Percentiles rank a stretch among this genome's conserved stretches.
These are phyloP conservation scores for Aspergillus sp. DNA, from an alignment of 2,329 filamentous ascomycete genomes.

Conservation along the genomic window DNA sequence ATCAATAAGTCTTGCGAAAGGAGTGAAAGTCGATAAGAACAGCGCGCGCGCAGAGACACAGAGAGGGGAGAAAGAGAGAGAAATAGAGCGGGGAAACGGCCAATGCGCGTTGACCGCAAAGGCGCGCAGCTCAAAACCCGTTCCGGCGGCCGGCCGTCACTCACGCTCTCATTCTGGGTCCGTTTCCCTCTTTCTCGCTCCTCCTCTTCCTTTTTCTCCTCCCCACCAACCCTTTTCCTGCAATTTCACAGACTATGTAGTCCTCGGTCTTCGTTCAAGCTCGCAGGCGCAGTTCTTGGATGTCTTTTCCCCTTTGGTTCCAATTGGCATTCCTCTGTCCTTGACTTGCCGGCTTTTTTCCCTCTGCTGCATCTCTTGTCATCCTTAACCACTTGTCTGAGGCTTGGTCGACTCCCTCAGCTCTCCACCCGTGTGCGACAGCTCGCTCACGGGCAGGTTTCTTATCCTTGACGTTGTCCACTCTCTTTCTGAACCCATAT, in stretches of 20 bases:
- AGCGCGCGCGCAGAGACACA: background rate
- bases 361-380: conserved; percentile 17
- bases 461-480: conserved; percentile 12
- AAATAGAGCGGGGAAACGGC: conserved; percentile 14
- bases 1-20: background rate
- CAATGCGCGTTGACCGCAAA: conserved; percentile 14
- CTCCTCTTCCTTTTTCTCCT: conserved; percentile 32
- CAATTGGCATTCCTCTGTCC: conserved; percentile 29
- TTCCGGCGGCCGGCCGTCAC: conserved; percentile 13
- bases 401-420: conserved; percentile 22
- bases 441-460: conserved; percentile 25
- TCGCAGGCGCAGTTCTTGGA: conserved; percentile 31
- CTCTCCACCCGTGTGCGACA: conserved; percentile 29
- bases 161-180: conserved; percentile 19
- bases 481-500: conserved; percentile 9
- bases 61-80: conserved; percentile 2
- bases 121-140: conserved; percentile 5
- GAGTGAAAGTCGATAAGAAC: too few relatives aligned
- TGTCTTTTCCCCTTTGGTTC: conserved; percentile 18
- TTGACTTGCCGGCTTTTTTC: conserved; percentile 14
- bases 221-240: conserved; percentile 36
- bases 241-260: conserved; percentile 45
- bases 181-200: conserved; percentile 26
- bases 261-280: conserved; percentile 36
- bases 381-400: conserved; percentile 18